A percentile compares a stretch with the other conserved stretches of the same genome.
These are phyloP conservation scores for Quercus glauca DNA, from an alignment of 306 rosid genomes.

Conservation along the genomic window DNA sequence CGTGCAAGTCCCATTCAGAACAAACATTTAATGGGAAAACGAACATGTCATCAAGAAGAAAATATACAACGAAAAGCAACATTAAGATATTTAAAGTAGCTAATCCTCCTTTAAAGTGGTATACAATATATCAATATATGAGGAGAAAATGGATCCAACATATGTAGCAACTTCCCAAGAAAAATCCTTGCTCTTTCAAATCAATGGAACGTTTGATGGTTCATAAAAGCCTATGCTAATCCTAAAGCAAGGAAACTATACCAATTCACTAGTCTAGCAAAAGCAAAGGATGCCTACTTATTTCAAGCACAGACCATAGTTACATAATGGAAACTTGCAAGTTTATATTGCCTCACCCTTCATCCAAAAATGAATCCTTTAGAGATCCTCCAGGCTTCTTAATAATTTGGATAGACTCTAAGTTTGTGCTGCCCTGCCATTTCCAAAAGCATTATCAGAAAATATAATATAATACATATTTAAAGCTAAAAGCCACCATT, in stretches of 20 bases:
- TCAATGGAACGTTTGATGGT: neutral
- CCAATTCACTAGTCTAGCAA: neutral
- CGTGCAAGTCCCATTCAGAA: constrained; percentile 13
- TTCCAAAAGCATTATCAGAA: constrained; percentile 6
- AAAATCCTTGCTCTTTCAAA: neutral
- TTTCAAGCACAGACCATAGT: neutral
- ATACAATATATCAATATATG: neutral
- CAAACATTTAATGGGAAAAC: neutral
- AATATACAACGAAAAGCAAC: constrained; percentile 1
- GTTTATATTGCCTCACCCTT: constrained; percentile 59
- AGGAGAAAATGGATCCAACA: neutral
- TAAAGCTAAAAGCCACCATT: neutral
- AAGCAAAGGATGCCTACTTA: neutral
- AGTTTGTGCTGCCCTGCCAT: constrained; percentile 96
- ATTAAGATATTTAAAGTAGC: neutral
- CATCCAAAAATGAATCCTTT: constrained; percentile 85
- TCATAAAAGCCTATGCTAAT: neutral
- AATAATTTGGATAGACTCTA: constrained; percentile 88
- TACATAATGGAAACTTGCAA: constrained; percentile 1
- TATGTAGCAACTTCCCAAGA: neutral
- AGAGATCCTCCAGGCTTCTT: constrained; percentile 97
- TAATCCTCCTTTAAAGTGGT: neutral
- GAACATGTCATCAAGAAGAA: neutral
- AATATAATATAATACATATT: neutral
- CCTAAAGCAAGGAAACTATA: neutral